Evolutionary conservation across 2,329 filamentous ascomycete species (phyloP).

Genomic region (Plenodomus lindquistii): DNA sequence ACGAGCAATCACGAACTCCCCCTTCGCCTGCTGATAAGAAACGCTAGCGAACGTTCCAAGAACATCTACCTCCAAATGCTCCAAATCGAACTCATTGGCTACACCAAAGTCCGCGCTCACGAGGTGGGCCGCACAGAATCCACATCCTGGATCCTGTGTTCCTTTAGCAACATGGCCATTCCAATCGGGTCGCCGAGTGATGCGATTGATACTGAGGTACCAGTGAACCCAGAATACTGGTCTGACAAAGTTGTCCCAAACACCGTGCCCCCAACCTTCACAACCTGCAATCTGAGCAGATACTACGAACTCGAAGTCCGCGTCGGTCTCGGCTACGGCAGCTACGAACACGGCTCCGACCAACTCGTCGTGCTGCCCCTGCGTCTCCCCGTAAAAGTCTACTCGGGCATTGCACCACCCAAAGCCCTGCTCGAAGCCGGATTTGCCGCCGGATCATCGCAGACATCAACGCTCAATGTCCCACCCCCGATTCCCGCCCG

Average conservation of each 20-base stretch:
- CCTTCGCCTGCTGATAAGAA: slow-evolving; percentile 77
- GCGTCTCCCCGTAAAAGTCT: slow-evolving; percentile 78
- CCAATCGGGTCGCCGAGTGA: slow-evolving; percentile 64
- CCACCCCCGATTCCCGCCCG: slow-evolving; percentile 19
- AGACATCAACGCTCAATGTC: slow-evolving; percentile 14
- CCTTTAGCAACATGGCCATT: slow-evolving; percentile 71
- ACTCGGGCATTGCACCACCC: slow-evolving; percentile 84
- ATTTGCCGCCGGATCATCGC: slow-evolving; percentile 33
- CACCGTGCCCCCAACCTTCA: slow-evolving; percentile 83
- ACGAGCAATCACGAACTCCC: slow-evolving; percentile 88
- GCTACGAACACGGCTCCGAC: slow-evolving; percentile 58
- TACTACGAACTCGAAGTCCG: slow-evolving; percentile 83
- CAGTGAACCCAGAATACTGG: slow-evolving; percentile 76
- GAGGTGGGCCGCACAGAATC: slow-evolving; percentile 71
- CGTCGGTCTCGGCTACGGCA: slow-evolving; percentile 76
- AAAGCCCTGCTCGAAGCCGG: slow-evolving; percentile 72
- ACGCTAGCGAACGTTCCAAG: slow-evolving; percentile 69
- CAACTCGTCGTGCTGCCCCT: slow-evolving; percentile 80
- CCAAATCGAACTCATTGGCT: slow-evolving; percentile 79
- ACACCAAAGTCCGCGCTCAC: slow-evolving; percentile 78
- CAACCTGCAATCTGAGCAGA: slow-evolving; percentile 83
- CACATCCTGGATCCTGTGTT: slow-evolving; percentile 75
- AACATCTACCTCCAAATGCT: slow-evolving; percentile 76
- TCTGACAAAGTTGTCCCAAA: slow-evolving; percentile 72
- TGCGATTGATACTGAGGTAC: slow-evolving; percentile 67